Evolutionary conservation across 1,284 basidiomycete genomes (phyloP), one percentile per base, ranked within the genome.

Genomic region (Cryptococcus sp.): DNA sequence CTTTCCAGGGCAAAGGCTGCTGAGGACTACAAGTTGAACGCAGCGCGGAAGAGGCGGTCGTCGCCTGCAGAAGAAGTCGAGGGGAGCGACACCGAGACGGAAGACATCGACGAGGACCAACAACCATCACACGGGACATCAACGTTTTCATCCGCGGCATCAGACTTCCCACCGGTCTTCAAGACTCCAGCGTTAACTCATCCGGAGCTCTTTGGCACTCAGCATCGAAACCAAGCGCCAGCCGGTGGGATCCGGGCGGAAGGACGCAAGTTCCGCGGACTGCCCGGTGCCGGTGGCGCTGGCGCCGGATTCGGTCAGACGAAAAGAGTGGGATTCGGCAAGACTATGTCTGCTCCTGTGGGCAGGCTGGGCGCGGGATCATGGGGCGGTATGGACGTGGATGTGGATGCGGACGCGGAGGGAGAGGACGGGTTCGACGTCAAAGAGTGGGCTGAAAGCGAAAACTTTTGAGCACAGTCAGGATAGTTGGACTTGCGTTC

Each of bases 371-470:
- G 68, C 1, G 60, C 57, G 16, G 40, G 50, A 5, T 23, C 54
- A 39, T 66, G 62, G 56, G 69, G 70, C 16, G 59, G 58, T 30
- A 71, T 69, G 66, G 68, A 71, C n/a, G 60, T 76, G 10, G 72
- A 75, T 54, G 55, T 57, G 43, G 65, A 62, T 35, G 59, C 35
- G 23, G 48, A 50, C 43, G 48, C 40, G 35, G 60, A 67, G 47
- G 75, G 73, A 58, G 75, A 67, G 47, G 75, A 75, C 58, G 75
- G 75, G n/a, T 77, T 75, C 49, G 67, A 71, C 52, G 66, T 74
- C 1, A 56, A 48, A n/a, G 73, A 73, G 41, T 76, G 72, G 72
- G 68, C 66, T 15, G 65, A 60, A 35, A 66, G 48, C 25, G 68
- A 70, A 62, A 49, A 68, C 41, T 73, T 75, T 42, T 75, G 48